phyloP scores from a whole-genome alignment of 306 rosid species.

The Sesbania bispinosa region DNA sequence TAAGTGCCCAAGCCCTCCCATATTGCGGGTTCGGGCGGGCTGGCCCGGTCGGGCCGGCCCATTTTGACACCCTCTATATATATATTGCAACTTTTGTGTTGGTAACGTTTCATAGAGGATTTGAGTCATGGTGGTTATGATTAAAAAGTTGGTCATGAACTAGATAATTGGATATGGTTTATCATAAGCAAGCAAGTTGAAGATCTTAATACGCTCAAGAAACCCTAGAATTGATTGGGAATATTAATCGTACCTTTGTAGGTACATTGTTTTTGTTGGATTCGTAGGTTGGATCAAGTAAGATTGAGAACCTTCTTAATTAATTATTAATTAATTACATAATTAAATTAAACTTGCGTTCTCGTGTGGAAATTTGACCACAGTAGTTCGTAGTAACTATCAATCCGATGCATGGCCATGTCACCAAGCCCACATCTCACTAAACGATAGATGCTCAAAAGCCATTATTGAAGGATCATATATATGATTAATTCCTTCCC shows the following conservation, averaged over 20 bases:
- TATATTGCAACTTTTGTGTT: conserved; percentile 33
- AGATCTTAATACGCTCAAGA: conserved; percentile 7
- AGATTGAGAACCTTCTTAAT: conserved; percentile 28
- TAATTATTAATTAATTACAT: conserved; percentile 18
- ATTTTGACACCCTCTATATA: too few species aligned
- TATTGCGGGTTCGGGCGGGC: too few species aligned
- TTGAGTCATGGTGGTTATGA: conserved; percentile 15
- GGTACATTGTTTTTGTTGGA: conserved; percentile 18
- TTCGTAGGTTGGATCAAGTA: conserved; percentile 17
- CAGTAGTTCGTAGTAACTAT: conserved; percentile 16
- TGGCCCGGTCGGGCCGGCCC: too few species aligned
- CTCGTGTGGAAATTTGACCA: conserved; percentile 46
- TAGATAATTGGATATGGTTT: conserved; percentile 22
- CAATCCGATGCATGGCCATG: conserved; percentile 34
- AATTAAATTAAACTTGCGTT: conserved; percentile 48
- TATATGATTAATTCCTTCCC: not conserved
- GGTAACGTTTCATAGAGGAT: conserved; percentile 29
- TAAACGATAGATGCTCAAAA: conserved; percentile 23
- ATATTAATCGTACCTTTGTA: too few species aligned
- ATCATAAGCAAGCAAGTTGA: conserved; percentile 5
- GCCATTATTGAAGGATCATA: not conserved
- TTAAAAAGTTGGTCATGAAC: conserved; percentile 26
- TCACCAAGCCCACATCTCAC: conserved; percentile 32
- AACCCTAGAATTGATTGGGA: conserved; percentile 10
- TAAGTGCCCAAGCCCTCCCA: too few species aligned